A percentile compares a stretch with the other conserved stretches of the same genome.
These are phyloP conservation scores for Plasmodium gaboni DNA, from an alignment of 169 alveolate genomes.

Conservation along the genomic window DNA sequence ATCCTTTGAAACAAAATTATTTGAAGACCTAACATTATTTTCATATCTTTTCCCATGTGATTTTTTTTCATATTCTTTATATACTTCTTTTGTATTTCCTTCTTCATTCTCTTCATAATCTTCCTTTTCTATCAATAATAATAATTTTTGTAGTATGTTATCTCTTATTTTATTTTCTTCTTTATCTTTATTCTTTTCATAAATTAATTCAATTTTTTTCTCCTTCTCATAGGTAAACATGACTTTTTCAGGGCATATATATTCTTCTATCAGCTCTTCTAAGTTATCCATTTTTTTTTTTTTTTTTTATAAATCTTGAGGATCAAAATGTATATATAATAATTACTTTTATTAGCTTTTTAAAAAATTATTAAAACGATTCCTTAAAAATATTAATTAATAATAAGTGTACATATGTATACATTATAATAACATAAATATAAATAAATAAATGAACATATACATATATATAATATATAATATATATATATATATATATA, in stretches of 20 bases:
- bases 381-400: too few relatives aligned
- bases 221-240: slow-evolving; percentile 54
- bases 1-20: background rate
- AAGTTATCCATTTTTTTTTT: slow-evolving; percentile 4
- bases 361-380: too few relatives aligned
- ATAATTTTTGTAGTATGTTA: slow-evolving; percentile 20
- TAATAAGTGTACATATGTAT: too few relatives aligned
- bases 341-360: too few relatives aligned
- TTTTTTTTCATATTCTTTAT: background rate
- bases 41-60: background rate
- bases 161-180: slow-evolving; percentile 54
- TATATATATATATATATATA: background rate
- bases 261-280: slow-evolving; percentile 47
- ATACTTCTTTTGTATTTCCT: background rate
- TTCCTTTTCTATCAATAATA: background rate
- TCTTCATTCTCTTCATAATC: background rate
- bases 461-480: background rate
- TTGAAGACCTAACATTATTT: background rate
- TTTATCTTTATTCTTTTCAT: slow-evolving; percentile 53
- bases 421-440: background rate
- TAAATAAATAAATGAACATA: background rate
- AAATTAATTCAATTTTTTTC: slow-evolving; percentile 45
- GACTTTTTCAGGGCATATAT: slow-evolving; percentile 46
- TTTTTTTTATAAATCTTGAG: background rate
- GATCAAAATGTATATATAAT: too few relatives aligned